Conservation (phyloP, 768 basidiomycete species). For the Russula abietina region DNA sequence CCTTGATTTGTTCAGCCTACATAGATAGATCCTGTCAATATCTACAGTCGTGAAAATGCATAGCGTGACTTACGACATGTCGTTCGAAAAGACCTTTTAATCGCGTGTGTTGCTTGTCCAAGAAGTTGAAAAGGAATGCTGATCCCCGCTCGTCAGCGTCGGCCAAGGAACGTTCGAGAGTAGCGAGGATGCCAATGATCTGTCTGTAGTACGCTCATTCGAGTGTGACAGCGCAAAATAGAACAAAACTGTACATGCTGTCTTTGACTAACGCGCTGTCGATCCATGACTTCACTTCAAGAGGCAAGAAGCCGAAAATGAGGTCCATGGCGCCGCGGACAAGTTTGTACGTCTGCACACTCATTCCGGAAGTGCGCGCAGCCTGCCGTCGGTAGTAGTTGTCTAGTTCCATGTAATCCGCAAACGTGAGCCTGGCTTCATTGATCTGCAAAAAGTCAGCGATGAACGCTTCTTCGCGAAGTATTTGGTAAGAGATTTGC, state of each 20-base stretch:
- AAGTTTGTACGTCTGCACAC: conserved; percentile 66
- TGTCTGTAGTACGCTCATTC: conserved; percentile 46
- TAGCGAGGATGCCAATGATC: conserved; percentile 74
- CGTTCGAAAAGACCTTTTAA: conserved; percentile 72
- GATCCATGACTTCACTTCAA: conserved; percentile 79
- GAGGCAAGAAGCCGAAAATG: conserved; percentile 88
- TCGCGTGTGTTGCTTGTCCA: conserved; percentile 80
- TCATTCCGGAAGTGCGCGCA: conserved; percentile 60
- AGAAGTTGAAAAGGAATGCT: conserved; percentile 58
- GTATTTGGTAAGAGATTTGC: conserved; percentile 68
- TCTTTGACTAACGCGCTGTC: conserved; percentile 74
- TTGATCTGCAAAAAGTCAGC: conserved; percentile 90
- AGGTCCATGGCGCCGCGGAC: conserved; percentile 87
- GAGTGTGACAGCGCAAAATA: not conserved
- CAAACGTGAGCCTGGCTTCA: conserved; percentile 82
- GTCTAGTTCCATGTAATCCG: conserved; percentile 91
- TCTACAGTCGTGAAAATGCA: not conserved
- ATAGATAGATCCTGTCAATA: conserved; percentile 4
- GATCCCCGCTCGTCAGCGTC: conserved; percentile 80
- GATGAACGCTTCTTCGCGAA: conserved; percentile 82
- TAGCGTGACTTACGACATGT: conserved; percentile 49
- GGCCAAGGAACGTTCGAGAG: conserved; percentile 65
- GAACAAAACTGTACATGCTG: conserved; percentile 47
- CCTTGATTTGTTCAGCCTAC: conserved; percentile 81
- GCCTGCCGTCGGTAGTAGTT: conserved; percentile 93